A percentile compares a stretch with the other conserved stretches of the same genome.
Evolutionary conservation across 345 rosid genomes (phyloP).

Genomic region (Erysimum cheiranthoides): DNA sequence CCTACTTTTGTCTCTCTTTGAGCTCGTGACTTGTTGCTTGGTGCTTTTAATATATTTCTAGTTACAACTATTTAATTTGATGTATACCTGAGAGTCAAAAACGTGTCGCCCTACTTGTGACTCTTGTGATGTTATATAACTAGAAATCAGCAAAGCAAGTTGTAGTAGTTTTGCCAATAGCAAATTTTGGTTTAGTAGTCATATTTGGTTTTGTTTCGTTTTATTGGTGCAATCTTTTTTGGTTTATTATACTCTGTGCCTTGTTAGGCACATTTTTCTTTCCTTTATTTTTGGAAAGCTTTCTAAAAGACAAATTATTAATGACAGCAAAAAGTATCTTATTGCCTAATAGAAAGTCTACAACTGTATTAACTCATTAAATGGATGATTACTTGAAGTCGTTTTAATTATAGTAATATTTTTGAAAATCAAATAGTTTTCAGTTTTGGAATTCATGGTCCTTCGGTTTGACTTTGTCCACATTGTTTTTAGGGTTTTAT

Average conservation of each 20-base stretch:
- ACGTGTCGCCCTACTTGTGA: constrained; percentile 4
- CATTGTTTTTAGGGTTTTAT: constrained; percentile 5
- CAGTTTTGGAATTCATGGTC: constrained; percentile 2
- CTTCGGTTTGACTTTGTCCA: constrained; percentile 26
- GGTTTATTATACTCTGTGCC: not conserved
- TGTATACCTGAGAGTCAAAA: constrained; percentile 13
- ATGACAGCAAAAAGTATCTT: not conserved
- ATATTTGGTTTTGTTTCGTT: not conserved
- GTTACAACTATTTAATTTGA: constrained; percentile 7
- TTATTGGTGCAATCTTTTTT: not conserved
- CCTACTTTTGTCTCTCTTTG: not conserved
- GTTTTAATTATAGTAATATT: not conserved
- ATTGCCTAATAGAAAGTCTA: not conserved
- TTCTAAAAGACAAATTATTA: not conserved
- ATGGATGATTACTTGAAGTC: not conserved
- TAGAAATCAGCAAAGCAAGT: constrained; percentile 13
- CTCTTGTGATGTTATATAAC: constrained; percentile 27
- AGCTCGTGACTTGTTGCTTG: constrained; percentile 31
- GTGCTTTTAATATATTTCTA: constrained; percentile 21
- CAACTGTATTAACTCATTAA: not conserved
- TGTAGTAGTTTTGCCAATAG: not conserved
- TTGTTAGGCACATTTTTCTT: not conserved
- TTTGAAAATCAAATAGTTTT: not conserved
- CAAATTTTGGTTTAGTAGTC: constrained; percentile 31
- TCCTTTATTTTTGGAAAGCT: constrained; percentile 2